A percentile compares a stretch with the other conserved stretches of the same genome.
These are phyloP conservation scores for Sclerotiophoma versabilis DNA, from an alignment of 2,329 filamentous ascomycete species.

Conservation along the genomic window DNA sequence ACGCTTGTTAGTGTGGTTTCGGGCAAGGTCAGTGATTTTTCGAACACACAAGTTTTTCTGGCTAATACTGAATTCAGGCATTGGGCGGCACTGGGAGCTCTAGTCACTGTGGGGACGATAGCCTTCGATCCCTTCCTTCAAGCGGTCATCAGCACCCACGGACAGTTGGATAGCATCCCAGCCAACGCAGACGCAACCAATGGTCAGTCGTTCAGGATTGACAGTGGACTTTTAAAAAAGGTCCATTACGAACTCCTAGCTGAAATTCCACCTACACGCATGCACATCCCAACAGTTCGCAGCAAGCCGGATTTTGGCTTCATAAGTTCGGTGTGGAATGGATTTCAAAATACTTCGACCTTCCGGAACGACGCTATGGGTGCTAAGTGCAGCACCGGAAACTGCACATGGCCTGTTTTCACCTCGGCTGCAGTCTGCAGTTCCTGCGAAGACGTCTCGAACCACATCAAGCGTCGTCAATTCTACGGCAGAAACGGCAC, in stretches of 20 bases:
- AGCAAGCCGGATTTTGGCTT: conserved; percentile 18
- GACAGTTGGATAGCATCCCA: not conserved
- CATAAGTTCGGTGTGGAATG: conserved; percentile 15
- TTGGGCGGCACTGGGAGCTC: conserved; percentile 17
- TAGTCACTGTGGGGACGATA: conserved; percentile 6
- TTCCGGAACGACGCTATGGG: not conserved
- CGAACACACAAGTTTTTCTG: not conserved
- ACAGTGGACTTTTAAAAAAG: no score
- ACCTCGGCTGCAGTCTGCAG: conserved; percentile 17
- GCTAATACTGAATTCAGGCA: conserved; percentile 3
- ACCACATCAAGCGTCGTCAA: not conserved
- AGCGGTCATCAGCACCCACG: conserved; percentile 4
- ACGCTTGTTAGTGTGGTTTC: conserved; percentile 17
- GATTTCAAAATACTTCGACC: conserved; percentile 7
- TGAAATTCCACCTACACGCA: no score
- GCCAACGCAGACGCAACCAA: not conserved
- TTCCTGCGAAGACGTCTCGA: conserved; percentile 12
- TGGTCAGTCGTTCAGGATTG: not conserved
- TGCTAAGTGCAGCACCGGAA: conserved; percentile 9
- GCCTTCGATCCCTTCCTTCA: conserved; percentile 21
- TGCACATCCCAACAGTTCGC: no score
- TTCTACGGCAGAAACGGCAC: not conserved
- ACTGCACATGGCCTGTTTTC: conserved; percentile 17
- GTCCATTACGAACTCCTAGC: no score
- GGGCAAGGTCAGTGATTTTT: conserved; percentile 1